Evolutionary conservation across 768 basidiomycete species (phyloP), one percentile per base, ranked within the genome.

Genomic region (Mycena crocata): DNA sequence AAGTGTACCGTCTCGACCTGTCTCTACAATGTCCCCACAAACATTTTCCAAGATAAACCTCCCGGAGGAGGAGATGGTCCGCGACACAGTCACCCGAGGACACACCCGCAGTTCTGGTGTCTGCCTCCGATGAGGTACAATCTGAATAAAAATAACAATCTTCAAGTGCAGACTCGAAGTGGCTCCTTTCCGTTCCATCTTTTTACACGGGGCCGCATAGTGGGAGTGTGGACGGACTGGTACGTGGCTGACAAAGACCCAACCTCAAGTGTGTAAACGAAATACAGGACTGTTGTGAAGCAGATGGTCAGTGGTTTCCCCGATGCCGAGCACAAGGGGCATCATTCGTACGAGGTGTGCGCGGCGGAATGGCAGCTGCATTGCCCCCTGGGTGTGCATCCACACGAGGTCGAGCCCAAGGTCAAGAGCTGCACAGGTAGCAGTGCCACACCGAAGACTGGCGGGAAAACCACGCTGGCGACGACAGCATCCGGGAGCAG

Each of bases 371-470:
- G 57, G 44, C 44, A 46, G 45, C 24, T 6, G 2, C 57, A 45
- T 23, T 58, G 57, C 57, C 30, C 4, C 12, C 44, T 58, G 15
- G 57, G 57, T 3, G 44, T 58, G 2, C 57, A 58, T 32, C 57
- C 57, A 5, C 57, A 58, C 15, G 40, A 39, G 5, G 26, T 9
- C 7, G 39, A 39, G 2, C 55, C 55, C 21, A 31, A n/a, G n/a
- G n/a, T n/a, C n/a, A n/a, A n/a, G n/a, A n/a, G n/a, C n/a, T n/a
- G n/a, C n/a, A n/a, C n/a, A n/a, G n/a, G n/a, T n/a, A n/a, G n/a
- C n/a, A n/a, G n/a, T n/a, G n/a, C n/a, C n/a, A n/a, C n/a, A n/a
- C n/a, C n/a, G n/a, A n/a, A n/a, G n/a, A n/a, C n/a, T n/a, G n/a
- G n/a, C n/a, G n/a, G n/a, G n/a, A n/a, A n/a, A n/a, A n/a, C n/a